Base-by-base conservation (phyloP, 768 basidiomycete genomes). In the Amylocystis lapponica region DNA sequence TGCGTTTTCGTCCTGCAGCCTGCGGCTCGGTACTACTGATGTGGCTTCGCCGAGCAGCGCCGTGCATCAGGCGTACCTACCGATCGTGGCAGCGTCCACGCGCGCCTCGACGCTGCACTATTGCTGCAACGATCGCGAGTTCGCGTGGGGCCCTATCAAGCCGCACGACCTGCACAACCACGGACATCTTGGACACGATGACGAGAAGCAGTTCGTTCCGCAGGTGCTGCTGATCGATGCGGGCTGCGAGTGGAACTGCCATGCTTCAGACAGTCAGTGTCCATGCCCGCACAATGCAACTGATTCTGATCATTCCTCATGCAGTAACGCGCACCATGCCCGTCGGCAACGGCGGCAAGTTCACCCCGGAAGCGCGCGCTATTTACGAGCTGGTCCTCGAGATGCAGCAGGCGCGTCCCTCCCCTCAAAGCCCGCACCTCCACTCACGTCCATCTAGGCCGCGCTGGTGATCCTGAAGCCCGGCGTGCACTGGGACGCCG, bases 71-170 rank as follows among this genome's bases (percentile, higher is more conserved):
- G 90, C 93, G 0, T 97, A 98, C 63, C 72, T 88, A 6, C 93
- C 95, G 2, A 96, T 96, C 41, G 87, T 93, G 2, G 95, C 95
- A 1, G 83, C 86, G 0, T 85, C 91, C 0, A 79, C 78, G 2
- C 76, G 90, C 16, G 92, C 93, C 3, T 83, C 90, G 1, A 96
- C 91, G 0, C 69, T 98, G 4, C 94, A 97, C 57, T 97, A 97
- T 63, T 92, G 92, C 55, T 93, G 90, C 67, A 96, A 95, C 56
- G 88, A 93, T 59, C 77, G 76, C 45, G 83, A 81, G 35, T 89
- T 91, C 57, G 81, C 85, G 1, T 91, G 87, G 88, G 86, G 87
- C 3, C 89, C 89, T 5, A 66, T 85, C 16, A 58, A 67, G 2
- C 60, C 68, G 2, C 69, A 74, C 47, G 79, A 81, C 48, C 76